Conservation (phyloP, 495 filamentous ascomycete species). For the Clohesyomyces aquaticus region DNA sequence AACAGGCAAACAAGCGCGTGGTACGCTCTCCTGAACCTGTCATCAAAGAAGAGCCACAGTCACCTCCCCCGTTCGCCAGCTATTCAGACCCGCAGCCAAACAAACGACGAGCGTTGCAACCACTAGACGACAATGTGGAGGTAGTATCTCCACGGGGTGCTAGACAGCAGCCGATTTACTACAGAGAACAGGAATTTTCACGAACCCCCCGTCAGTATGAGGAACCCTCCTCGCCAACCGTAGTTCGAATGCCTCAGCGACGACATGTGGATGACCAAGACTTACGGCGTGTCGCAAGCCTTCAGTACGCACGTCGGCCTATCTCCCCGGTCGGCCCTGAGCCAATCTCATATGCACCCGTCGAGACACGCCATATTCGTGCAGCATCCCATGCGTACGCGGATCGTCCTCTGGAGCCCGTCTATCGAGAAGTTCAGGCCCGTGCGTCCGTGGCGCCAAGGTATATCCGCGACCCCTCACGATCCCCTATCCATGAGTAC, state of each 20-base stretch:
- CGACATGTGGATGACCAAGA: slow-evolving; percentile 59
- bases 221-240: slow-evolving; percentile 47
- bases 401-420: slow-evolving; percentile 56
- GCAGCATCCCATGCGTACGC: slow-evolving; percentile 65
- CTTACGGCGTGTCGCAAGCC: slow-evolving; percentile 63
- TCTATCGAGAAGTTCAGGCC: slow-evolving; percentile 59
- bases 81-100: slow-evolving; percentile 41
- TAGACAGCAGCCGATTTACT: slow-evolving; percentile 32
- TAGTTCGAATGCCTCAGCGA: slow-evolving; percentile 48
- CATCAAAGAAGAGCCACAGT: slow-evolving; percentile 87
- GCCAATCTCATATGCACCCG: slow-evolving; percentile 4
- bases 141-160: slow-evolving; percentile 53
- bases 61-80: slow-evolving; percentile 69
- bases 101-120: slow-evolving; percentile 57
- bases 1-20: slow-evolving; percentile 42
- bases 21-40: slow-evolving; percentile 55
- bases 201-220: slow-evolving; percentile 41
- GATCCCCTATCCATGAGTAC: slow-evolving; percentile 53
- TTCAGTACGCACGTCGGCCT: slow-evolving; percentile 49
- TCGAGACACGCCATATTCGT: slow-evolving; percentile 46
- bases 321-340: slow-evolving; percentile 46
- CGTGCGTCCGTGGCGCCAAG: slow-evolving; percentile 49
- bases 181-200: slow-evolving; percentile 36
- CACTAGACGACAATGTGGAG: slow-evolving; percentile 51
- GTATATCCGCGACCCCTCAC: slow-evolving; percentile 60